These are phyloP conservation scores for Gardenia jasminoides DNA, from an alignment of 257 asterid genomes.

Conservation along the genomic window DNA sequence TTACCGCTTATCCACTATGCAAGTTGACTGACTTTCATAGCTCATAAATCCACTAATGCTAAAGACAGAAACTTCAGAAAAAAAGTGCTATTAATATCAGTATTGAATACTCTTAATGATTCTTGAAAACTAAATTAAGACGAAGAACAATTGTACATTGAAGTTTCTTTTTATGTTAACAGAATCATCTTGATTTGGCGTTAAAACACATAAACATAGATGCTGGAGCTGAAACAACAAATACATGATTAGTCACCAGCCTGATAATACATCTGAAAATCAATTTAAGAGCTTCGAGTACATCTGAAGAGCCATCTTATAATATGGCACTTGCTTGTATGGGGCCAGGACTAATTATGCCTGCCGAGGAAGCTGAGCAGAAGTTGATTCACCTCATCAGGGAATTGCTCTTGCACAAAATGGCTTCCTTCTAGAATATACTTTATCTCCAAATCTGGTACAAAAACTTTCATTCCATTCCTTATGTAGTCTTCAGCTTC, in stretches of 20 bases:
- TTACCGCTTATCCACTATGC: no score
- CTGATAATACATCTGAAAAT: not conserved
- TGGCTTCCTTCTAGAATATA: slow-evolving; percentile 68
- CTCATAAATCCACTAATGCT: no score
- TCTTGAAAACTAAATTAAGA: no score
- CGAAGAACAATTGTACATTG: no score
- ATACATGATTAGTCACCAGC: not conserved
- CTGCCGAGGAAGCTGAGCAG: slow-evolving; percentile 45
- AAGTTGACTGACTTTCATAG: no score
- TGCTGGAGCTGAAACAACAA: not conserved
- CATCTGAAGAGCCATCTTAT: not conserved
- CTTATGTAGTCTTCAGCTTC: slow-evolving; percentile 64
- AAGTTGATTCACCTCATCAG: slow-evolving; percentile 50
- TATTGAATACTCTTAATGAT: no score
- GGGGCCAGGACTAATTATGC: not conserved
- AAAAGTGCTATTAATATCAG: no score
- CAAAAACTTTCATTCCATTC: slow-evolving; percentile 39
- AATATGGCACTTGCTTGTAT: not conserved
- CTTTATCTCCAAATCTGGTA: slow-evolving; percentile 54
- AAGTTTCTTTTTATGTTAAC: no score
- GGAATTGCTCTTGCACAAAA: slow-evolving; percentile 78
- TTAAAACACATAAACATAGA: not conserved
- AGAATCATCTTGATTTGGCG: no score
- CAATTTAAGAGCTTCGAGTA: not conserved
- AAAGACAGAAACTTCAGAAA: no score